Evolutionary conservation across 75 land plant species (phyloP), one percentile per base, ranked within the genome.

Genomic region (Isoetes taiwanensis): DNA sequence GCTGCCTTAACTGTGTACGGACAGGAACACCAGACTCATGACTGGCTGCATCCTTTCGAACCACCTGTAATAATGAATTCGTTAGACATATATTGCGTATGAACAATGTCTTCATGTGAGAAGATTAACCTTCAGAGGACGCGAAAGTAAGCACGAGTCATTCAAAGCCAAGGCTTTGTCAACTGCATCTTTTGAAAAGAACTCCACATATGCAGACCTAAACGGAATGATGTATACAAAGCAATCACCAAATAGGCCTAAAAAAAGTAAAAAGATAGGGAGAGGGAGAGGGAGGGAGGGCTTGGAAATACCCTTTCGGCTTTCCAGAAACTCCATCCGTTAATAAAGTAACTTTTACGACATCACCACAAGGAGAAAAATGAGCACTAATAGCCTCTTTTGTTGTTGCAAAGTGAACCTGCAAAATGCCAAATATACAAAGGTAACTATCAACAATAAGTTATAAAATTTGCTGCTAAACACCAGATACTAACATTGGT

Each of bases 381-480:
- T 90, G 97, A 17, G 73, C 78, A 40, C 82, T 65, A 46, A 90
- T 68, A 37, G 79, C 72, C 33, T 83, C 97, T 65, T 86, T 83
- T 8, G 94, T 80, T 0, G 97, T 90, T 59, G 84, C 97, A 72
- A 90, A 90, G 62, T 90, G 91, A 40, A 90, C 87, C 97, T 90
- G 46, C 25, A 63, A 54, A 42, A 48, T 11, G 19, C 17, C 34
- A 17, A 28, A 37, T 38, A 31, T 9, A 37, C 4, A 56, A 56
- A 56, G 20, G 20, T 16, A 52, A 12, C 14, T 61, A 30, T 10
- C 62, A 63, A 63, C 37, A 28, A 43, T 16, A 32, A 29, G 17
- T 2, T 2, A 57, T 32, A 34, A 32, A 16, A 12, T 10, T 10
- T 10, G 39, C 39, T 10, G 39, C 12, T 10, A 9, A 37, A 14